Base-by-base conservation (phyloP, 2,329 filamentous ascomycete species). In the Alternaria sp. region DNA sequence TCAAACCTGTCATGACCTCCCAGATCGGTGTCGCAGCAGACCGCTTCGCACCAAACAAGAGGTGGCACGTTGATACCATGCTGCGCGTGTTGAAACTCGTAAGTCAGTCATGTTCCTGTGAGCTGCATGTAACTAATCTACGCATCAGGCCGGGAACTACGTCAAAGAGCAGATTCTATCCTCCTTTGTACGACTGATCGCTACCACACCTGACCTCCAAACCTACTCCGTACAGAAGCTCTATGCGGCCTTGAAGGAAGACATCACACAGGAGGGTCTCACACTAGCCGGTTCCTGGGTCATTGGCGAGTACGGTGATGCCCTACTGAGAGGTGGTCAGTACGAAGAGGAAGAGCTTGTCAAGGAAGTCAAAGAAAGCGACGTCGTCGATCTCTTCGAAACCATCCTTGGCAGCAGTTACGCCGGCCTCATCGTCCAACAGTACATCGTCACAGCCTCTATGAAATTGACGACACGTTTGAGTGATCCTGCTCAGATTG, bases 21-120 rank as follows among this genome's bases (percentile, higher is more conserved):
- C 96, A 99, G 77, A 99, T 99, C 78, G 96, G 96, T 23, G 93
- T 99, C 73, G 96, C 96, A 11, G 96, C 96, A 7, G 96, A 99
- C 80, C 90, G 95, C 69, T 99, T 93, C 81, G 92, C 96, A 2
- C 96, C 96, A 1, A 98, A 96, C 82, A 98, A 98, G 83, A 87
- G 96, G 77, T 99, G 96, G 96, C 96, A 99, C 78, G 91, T 98
- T 71, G 96, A 99, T 76, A 99, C 96, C 3, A 97, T 99, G 90
- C 85, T 99, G 57, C 89, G 96, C 21, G 93, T 99, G 23, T 82
- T 99, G 71, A 97, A 94, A 62, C 85, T 99, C 69, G 79, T 80
- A 57, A 69, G 76, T 75, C 23, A 28, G 10, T 6, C 9, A 28
- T 17, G 15, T 2, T 28, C 13, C 4, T 8, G 3, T 11, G 44